Conservation (phyloP, 2,329 filamentous ascomycete genomes). For the Pseudocercospora vitis region DNA sequence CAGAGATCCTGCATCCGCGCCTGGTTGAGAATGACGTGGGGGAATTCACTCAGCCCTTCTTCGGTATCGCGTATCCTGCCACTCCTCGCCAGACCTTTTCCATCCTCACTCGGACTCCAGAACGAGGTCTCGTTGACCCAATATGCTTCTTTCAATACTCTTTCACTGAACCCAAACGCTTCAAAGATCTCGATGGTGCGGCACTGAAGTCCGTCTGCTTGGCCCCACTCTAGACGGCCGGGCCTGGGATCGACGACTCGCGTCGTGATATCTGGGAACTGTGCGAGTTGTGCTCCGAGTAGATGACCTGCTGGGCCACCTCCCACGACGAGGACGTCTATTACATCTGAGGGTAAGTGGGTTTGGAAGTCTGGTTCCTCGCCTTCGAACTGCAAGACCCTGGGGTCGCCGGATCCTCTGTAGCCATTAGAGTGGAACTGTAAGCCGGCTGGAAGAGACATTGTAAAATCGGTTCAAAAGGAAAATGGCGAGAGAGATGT, state of each 20-base stretch:
- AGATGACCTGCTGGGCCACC: slow-evolving; percentile 52
- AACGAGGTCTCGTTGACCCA: slow-evolving; percentile 64
- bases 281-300: slow-evolving; percentile 52
- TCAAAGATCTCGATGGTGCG: slow-evolving; percentile 73
- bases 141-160: slow-evolving; percentile 65
- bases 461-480: neutral
- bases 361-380: slow-evolving; percentile 34
- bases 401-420: slow-evolving; percentile 36
- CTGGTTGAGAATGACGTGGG: slow-evolving; percentile 68
- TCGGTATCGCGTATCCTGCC: slow-evolving; percentile 65
- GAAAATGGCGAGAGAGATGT: neutral
- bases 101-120: slow-evolving; percentile 62
- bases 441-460: slow-evolving; percentile 24
- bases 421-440: slow-evolving; percentile 41
- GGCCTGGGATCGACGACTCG: slow-evolving; percentile 46
- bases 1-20: slow-evolving; percentile 62
- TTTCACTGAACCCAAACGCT: slow-evolving; percentile 65
- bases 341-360: slow-evolving; percentile 38
- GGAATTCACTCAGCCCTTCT: slow-evolving; percentile 61
- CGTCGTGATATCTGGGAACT: slow-evolving; percentile 49
- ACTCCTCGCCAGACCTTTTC: slow-evolving; percentile 55
- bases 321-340: slow-evolving; percentile 53
- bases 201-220: slow-evolving; percentile 60
- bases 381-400: slow-evolving; percentile 33
- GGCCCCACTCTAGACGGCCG: slow-evolving; percentile 38